Percentiles rank a stretch among this genome's conserved stretches.
phyloP scores from a whole-genome alignment of 106 monocot genomes.

The Triglochin maritima region DNA sequence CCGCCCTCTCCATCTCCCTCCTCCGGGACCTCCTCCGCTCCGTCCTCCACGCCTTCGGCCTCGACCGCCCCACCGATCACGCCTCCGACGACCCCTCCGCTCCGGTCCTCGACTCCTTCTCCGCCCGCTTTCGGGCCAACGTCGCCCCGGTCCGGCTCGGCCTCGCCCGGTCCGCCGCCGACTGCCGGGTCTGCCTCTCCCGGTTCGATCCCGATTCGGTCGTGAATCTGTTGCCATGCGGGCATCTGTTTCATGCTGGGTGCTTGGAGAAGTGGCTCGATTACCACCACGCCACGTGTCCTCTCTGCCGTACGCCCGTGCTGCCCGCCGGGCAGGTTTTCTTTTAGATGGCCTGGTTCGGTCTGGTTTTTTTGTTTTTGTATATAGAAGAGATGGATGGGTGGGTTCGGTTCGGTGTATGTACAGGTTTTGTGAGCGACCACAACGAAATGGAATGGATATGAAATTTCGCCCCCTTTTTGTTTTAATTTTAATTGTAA shows the following conservation, averaged over 20 bases:
- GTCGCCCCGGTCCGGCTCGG: conserved; percentile 46
- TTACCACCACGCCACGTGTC: conserved; percentile 72
- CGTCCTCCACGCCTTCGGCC: conserved; percentile 32
- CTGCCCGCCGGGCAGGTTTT: neutral
- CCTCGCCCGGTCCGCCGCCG: conserved; percentile 6
- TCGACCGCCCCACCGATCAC: conserved; percentile 10
- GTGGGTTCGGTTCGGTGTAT: too few species aligned
- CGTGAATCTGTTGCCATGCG: conserved; percentile 70
- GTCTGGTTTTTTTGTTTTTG: too few species aligned
- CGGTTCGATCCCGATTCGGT: conserved; percentile 60
- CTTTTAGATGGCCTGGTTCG: too few species aligned
- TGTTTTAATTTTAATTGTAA: too few species aligned
- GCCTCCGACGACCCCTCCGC: conserved; percentile 14
- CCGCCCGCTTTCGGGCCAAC: conserved; percentile 44
- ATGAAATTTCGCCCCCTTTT: too few species aligned
- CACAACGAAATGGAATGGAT: too few species aligned
- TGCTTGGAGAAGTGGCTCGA: conserved; percentile 78
- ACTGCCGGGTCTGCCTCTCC: conserved; percentile 65
- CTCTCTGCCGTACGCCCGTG: conserved; percentile 46
- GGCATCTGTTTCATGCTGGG: conserved; percentile 60
- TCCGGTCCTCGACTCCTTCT: conserved; percentile 7
- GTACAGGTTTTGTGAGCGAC: too few species aligned
- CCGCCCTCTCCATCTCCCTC: conserved; percentile 52
- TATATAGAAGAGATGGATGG: too few species aligned
- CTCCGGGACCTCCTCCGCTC: conserved; percentile 50